phyloP scores from a whole-genome alignment of 1,284 basidiomycete genomes.

The Pascua sp. region DNA sequence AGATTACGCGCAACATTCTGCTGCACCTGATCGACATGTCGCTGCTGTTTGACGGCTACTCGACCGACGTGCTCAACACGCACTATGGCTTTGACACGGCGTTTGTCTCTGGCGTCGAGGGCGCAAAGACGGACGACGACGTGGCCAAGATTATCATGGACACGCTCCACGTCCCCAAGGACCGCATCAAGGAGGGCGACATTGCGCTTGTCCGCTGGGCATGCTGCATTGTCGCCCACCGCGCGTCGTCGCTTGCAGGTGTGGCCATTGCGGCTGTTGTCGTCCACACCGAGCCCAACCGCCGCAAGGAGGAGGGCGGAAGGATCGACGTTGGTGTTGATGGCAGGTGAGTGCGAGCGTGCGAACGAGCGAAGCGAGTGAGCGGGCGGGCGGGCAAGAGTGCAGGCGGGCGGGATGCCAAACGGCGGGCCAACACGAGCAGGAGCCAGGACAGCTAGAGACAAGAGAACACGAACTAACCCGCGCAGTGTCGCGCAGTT shows the following conservation, averaged over 20 bases:
- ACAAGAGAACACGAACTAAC: no score
- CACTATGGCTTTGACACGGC: slow-evolving; percentile 94
- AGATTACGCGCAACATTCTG: slow-evolving; percentile 82
- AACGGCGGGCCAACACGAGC: no score
- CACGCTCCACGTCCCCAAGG: slow-evolving; percentile 58
- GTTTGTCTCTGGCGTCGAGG: slow-evolving; percentile 82
- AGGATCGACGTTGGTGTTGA: slow-evolving; percentile 77
- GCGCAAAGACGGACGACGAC: slow-evolving; percentile 40
- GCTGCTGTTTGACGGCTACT: slow-evolving; percentile 73
- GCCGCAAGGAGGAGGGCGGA: slow-evolving; percentile 52
- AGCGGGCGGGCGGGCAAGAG: no score
- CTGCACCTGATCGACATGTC: slow-evolving; percentile 75
- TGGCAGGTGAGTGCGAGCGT: slow-evolving; percentile 61
- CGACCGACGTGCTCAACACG: slow-evolving; percentile 68
- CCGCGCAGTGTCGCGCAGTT: slow-evolving; percentile 73
- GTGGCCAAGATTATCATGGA: slow-evolving; percentile 59
- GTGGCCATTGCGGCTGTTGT: slow-evolving; percentile 83
- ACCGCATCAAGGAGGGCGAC: slow-evolving; percentile 50
- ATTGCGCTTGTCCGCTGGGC: slow-evolving; percentile 78
- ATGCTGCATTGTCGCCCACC: slow-evolving; percentile 68
- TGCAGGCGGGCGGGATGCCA: no score
- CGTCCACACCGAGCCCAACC: slow-evolving; percentile 68
- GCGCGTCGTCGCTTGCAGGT: slow-evolving; percentile 79
- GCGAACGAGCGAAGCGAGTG: no score
- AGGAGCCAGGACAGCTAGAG: no score